These are phyloP conservation scores for Madurella mycetomatis DNA, from an alignment of 2,329 filamentous ascomycete species.

Conservation along the genomic window DNA sequence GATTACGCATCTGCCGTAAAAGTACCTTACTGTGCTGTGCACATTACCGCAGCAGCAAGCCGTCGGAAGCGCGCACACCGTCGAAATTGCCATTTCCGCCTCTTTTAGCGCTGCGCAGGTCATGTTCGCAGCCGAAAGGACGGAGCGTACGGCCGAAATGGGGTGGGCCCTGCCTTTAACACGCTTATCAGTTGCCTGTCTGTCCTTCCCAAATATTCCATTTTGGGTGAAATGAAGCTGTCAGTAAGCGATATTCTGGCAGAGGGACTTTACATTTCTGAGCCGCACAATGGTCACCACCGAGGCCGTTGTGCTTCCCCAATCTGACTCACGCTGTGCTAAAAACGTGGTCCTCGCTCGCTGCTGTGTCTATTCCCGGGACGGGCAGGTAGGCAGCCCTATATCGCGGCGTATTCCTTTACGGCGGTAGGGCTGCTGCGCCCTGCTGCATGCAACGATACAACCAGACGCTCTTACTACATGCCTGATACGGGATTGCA, in stretches of 20 bases:
- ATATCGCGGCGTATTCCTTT: background rate
- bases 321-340: constrained; percentile 8
- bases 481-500: too few species aligned
- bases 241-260: background rate
- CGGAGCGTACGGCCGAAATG: background rate
- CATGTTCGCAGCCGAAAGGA: background rate
- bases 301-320: constrained; percentile 4
- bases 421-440: background rate
- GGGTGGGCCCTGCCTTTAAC: background rate
- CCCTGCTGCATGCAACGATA: background rate
- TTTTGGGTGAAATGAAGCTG: background rate
- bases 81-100: too few species aligned
- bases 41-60: too few species aligned
- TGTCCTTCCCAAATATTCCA: background rate
- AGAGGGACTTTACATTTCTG: background rate
- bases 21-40: too few species aligned
- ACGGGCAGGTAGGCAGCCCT: background rate
- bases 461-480: too few species aligned
- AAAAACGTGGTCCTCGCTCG: too few species aligned
- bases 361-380: too few species aligned
- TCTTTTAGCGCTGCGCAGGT: background rate
- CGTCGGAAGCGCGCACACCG: too few species aligned
- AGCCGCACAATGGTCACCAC: background rate
- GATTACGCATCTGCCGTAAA: too few species aligned
- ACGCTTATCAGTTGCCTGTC: background rate